Evolutionary conservation across 2,329 filamentous ascomycete species (phyloP).

Genomic region (Pseudofabraea citricarpa): DNA sequence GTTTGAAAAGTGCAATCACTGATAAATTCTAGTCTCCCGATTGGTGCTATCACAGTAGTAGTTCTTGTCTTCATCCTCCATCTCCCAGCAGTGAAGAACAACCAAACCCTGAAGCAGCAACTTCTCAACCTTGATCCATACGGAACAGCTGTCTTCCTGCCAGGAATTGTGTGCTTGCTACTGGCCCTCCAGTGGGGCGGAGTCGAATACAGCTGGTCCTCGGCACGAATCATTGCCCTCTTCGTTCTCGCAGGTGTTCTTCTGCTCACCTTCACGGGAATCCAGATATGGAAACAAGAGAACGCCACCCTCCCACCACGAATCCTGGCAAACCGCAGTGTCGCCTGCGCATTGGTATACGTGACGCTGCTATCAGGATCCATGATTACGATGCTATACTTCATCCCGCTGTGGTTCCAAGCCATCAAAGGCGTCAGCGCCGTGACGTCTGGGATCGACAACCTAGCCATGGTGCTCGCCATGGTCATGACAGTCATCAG

Average conservation of each 20-base stretch:
- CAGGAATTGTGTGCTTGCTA: conserved; percentile 24
- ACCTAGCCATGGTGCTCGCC: conserved; percentile 24
- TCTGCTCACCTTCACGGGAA: conserved; percentile 14
- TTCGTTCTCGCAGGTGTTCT: conserved; percentile 22
- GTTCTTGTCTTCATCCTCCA: conserved; percentile 27
- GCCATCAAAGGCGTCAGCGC: conserved; percentile 33
- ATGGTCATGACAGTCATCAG: conserved; percentile 22
- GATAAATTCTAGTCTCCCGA: conserved; percentile 33
- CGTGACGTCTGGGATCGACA: conserved; percentile 30
- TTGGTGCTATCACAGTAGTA: conserved; percentile 26
- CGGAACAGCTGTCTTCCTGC: conserved; percentile 24
- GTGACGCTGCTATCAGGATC: conserved; percentile 23
- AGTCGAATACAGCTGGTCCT: conserved; percentile 27
- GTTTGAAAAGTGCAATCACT: background rate
- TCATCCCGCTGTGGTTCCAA: conserved; percentile 39
- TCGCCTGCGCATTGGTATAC: conserved; percentile 20
- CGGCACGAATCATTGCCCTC: conserved; percentile 25
- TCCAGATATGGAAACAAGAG: conserved; percentile 31
- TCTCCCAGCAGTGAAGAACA: background rate
- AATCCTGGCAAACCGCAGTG: conserved; percentile 28
- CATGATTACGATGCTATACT: conserved; percentile 28
- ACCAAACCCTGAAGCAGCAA: conserved; percentile 33
- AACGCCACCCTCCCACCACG: conserved; percentile 31
- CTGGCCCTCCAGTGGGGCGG: conserved; percentile 32
- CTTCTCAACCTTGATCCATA: conserved; percentile 27